Base-by-base conservation (phyloP, 139 green algal species). In the Raphidocelis subcapitata region DNA sequence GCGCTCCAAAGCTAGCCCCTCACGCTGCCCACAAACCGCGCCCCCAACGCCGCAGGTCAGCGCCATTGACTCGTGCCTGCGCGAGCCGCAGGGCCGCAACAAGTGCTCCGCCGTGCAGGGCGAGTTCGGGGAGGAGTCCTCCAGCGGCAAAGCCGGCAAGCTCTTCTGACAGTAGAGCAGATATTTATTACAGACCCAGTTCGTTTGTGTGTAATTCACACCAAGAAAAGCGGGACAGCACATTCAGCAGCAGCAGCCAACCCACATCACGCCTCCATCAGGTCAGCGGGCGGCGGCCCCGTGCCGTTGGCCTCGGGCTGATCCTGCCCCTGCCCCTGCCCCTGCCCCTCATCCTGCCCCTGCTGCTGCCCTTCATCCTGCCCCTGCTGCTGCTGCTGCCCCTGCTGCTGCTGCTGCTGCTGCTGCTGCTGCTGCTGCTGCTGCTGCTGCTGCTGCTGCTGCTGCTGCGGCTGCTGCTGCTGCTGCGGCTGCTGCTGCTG, bases 11-110 rank as follows among this genome's bases (percentile, higher is more conserved):
- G 36, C 16, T 31, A 5, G 20, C 56, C 23, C 64, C 5, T 56
- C 15, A 57, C 35, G 15, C 12, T 41, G 36, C 21, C 59, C 14
- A 14, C 36, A 29, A 18, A 67, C 41, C 29, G 8, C 49, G 31
- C 18, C 4, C 36, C 8, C 5, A 26, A 49, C 10, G 37, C 0
- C 73, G 29, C 81, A 91, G 85, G 85, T 91, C 15, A 81, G 59
- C n/a, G 89, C 91, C 5, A 93, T 96, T 55, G 87, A 94, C 68
- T 79, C 76, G 0, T 96, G 91, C 77, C 62, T 92, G 47, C 77
- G 88, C 23, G 91, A 96, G 83, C 82, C 85, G 15, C 65, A 78
- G 0, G 86, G 91, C 2, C 72, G 79, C 4, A 64, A 80, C 32
- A 92, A 94, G 79, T 96, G 91, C 83, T 69, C 71, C 47, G 86